Evolutionary conservation across 495 filamentous ascomycete species (phyloP), one percentile per base, ranked within the genome.

Genomic region (Xylaria bambusicola): DNA sequence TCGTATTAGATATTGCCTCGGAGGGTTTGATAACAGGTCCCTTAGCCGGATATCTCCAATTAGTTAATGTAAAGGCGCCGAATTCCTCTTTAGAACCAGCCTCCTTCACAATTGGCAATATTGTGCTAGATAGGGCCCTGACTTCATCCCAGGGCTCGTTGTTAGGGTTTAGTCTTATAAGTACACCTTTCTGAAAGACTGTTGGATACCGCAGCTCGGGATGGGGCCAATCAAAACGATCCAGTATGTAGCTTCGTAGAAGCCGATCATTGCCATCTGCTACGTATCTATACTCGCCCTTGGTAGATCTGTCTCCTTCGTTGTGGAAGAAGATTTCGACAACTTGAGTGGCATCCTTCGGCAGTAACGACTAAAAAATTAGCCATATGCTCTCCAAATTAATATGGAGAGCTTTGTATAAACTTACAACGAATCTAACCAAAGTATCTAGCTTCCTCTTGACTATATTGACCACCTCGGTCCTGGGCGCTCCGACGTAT

Each of bases 391-490:
- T n/a, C 5, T 13, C 0, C 29, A 6, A 23, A 20, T 12, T 24
- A 27, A 44, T 0, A 31, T 38, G n/a, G n/a, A n/a, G n/a, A 18
- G 8, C 10, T 17, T 7, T 8, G 0, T 45, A 15, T 5, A 0
- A 31, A 68, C 73, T 70, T 47, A 80, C 77, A 10, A 62, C 58
- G 31, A 71, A 68, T 27, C 62, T 66, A 1, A 68, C 64, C 21
- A 81, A 33, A 13, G 67, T 68, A 5, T 61, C 66, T 1, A 82
- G 67, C 63, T 75, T 82, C 3, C 55, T 51, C 23, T 69, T 36
- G 7, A 63, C 72, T 18, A 51, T 53, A 21, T 48, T 24, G 6
- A 76, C 17, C 0, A 46, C 35, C 8, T 67, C 62, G 31, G 63
- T 12, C 2, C 54, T 57, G 20, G 63, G 10, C 6, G 58, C 71